Conservation (phyloP, 306 rosid genomes). For the Vigna reflexopilosa region DNA sequence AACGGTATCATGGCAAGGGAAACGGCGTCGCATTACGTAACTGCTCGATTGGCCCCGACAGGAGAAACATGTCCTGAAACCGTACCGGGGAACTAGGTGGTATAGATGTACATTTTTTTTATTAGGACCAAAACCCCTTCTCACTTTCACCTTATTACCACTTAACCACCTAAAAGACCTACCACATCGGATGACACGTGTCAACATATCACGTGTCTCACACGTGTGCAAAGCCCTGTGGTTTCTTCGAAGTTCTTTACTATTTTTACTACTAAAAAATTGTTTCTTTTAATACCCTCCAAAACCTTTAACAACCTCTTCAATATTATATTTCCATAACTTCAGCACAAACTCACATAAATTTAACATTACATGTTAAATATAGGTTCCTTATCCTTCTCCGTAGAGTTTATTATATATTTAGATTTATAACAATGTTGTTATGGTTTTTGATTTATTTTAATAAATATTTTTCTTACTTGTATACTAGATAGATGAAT, state of each 20-base stretch:
- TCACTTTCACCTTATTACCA: not conserved
- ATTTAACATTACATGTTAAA: too few species aligned
- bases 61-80: slow-evolving; percentile 37
- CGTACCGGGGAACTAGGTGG: slow-evolving; percentile 33
- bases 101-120: not conserved
- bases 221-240: not conserved
- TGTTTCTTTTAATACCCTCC: not conserved
- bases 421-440: too few species aligned
- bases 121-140: slow-evolving; percentile 6
- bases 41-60: slow-evolving; percentile 38
- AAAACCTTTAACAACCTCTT: not conserved
- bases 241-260: not conserved
- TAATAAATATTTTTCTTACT: too few species aligned
- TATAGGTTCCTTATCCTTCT: too few species aligned
- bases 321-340: not conserved
- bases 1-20: slow-evolving; percentile 8
- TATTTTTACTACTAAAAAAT: not conserved
- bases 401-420: too few species aligned
- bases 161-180: not conserved
- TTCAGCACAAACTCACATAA: too few species aligned
- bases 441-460: too few species aligned
- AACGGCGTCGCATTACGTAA: slow-evolving; percentile 36
- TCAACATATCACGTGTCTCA: not conserved
- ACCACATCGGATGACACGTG: not conserved
- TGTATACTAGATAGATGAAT: too few species aligned